phyloP scores from a whole-genome alignment of 805 yeast genomes.

The Wickerhamomyces strasburgensis region DNA sequence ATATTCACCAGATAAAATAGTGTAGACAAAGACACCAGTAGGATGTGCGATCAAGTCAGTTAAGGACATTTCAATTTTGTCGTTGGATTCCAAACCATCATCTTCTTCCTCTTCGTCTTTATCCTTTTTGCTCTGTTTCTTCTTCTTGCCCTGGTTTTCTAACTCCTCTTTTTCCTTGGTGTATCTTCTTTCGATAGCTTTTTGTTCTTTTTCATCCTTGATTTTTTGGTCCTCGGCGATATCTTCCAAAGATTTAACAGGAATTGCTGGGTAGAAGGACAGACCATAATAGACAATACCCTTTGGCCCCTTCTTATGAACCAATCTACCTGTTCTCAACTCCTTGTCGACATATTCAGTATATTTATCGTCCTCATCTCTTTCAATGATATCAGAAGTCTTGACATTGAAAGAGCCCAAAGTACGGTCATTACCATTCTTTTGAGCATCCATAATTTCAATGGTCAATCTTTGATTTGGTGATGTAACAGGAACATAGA shows the following conservation, averaged over 20 bases:
- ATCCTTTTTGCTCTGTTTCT: constrained; percentile 26
- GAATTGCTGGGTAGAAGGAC: constrained; percentile 79
- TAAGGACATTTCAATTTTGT: constrained; percentile 48
- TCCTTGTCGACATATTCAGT: constrained; percentile 53
- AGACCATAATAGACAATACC: constrained; percentile 72
- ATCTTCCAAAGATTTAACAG: constrained; percentile 76
- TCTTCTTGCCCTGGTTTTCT: no score
- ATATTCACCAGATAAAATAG: constrained; percentile 55
- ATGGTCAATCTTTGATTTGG: constrained; percentile 76
- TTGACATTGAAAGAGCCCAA: constrained; percentile 77
- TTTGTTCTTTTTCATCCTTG: constrained; percentile 30
- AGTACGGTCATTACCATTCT: constrained; percentile 73
- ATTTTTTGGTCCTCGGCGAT: constrained; percentile 49
- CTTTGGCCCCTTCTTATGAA: constrained; percentile 74
- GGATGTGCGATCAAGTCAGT: constrained; percentile 52
- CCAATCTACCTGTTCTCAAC: constrained; percentile 55
- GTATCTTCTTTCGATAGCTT: constrained; percentile 28
- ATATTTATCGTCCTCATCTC: constrained; percentile 54
- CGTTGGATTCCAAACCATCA: constrained; percentile 29
- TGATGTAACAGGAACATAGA: constrained; percentile 78
- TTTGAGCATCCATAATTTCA: constrained; percentile 91
- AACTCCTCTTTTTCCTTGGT: constrained; percentile 15
- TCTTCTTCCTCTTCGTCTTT: constrained; percentile 33
- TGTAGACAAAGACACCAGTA: constrained; percentile 73
- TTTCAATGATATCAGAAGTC: constrained; percentile 61